Evolutionary conservation across 2,329 filamentous ascomycete species (phyloP).

Genomic region (Scortechinia acanthostroma): DNA sequence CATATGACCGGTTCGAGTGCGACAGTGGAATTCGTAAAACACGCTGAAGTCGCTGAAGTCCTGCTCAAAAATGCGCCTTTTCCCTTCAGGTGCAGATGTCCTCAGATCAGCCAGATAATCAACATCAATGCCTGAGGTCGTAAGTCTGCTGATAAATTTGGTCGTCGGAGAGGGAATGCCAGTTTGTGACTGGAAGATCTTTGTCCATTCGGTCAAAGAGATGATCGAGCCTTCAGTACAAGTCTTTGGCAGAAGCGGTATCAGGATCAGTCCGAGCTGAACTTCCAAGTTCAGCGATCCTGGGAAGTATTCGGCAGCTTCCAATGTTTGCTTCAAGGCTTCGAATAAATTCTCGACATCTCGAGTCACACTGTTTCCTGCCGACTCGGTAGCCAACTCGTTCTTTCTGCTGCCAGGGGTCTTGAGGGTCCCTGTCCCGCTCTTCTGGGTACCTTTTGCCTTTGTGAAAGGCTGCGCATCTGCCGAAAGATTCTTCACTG

Average conservation of each 20-base stretch:
- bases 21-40: slow-evolving; percentile 27
- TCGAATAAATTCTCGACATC: slow-evolving; percentile 14
- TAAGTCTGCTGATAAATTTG: slow-evolving; percentile 23
- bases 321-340: slow-evolving; percentile 17
- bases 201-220: slow-evolving; percentile 14
- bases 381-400: neutral
- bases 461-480: too few species aligned
- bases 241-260: slow-evolving; percentile 14
- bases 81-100: slow-evolving; percentile 9
- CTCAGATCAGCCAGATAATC: slow-evolving; percentile 24
- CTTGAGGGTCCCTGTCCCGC: too few species aligned
- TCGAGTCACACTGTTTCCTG: too few species aligned
- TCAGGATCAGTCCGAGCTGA: slow-evolving; percentile 22
- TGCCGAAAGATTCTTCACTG: slow-evolving; percentile 3
- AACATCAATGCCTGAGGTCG: slow-evolving; percentile 26
- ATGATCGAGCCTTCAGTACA: slow-evolving; percentile 10
- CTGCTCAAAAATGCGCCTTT: slow-evolving; percentile 15
- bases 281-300: slow-evolving; percentile 22
- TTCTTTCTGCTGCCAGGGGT: neutral
- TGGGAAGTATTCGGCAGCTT: slow-evolving; percentile 19
- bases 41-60: slow-evolving; percentile 12
- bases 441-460: neutral
- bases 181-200: slow-evolving; percentile 18
- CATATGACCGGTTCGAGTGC: slow-evolving; percentile 14
- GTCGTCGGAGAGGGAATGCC: slow-evolving; percentile 15